phyloP scores from a whole-genome alignment of 2,329 filamentous ascomycete genomes.

The Drechslerella stenobrocha region DNA sequence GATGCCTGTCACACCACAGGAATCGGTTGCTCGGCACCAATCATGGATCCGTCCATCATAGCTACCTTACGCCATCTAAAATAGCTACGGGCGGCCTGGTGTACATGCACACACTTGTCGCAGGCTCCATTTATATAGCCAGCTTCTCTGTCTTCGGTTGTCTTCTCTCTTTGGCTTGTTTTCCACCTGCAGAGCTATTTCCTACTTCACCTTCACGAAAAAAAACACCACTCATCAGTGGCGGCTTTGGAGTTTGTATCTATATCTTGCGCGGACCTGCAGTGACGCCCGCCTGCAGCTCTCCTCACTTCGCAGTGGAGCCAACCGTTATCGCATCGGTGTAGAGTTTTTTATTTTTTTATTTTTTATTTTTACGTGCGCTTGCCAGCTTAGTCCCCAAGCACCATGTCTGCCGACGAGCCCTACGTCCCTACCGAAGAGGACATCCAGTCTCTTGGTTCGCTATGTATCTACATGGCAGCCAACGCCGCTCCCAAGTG shows the following conservation, averaged over 20 bases:
- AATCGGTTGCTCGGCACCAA: no score
- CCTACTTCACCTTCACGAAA: neutral
- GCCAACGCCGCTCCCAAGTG: conserved; percentile 35
- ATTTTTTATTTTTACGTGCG: no score
- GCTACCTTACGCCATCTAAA: conserved; percentile 45
- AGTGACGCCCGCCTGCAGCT: no score
- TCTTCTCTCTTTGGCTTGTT: conserved; percentile 14
- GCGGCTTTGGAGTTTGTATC: no score
- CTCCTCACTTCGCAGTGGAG: no score
- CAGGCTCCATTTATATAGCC: conserved; percentile 46
- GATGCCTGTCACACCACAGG: conserved; percentile 1
- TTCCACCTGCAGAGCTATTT: conserved; percentile 10
- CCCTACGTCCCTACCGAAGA: conserved; percentile 27
- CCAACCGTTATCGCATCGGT: no score
- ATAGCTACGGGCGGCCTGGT: no score
- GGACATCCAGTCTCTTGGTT: conserved; percentile 19
- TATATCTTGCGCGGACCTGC: no score
- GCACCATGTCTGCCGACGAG: conserved; percentile 31
- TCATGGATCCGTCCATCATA: no score
- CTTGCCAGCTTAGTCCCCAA: neutral
- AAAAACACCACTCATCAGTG: no score
- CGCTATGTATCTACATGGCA: conserved; percentile 43
- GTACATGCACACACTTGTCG: no score
- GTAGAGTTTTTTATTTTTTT: no score
- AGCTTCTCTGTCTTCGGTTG: conserved; percentile 26